Base-by-base conservation (phyloP, 1,284 basidiomycete genomes). In the Lentinus polychrous region DNA sequence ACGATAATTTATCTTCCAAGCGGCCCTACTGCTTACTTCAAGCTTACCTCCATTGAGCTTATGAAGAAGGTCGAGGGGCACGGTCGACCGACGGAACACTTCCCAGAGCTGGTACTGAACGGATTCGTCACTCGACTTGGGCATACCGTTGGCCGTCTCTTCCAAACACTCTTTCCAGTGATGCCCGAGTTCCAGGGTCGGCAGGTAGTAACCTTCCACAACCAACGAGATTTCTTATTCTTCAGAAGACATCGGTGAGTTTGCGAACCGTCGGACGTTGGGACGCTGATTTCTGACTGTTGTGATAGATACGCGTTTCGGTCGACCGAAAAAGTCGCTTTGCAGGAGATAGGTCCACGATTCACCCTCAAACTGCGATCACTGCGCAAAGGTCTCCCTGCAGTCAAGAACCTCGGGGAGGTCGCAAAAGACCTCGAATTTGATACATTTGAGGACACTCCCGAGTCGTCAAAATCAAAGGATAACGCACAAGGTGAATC, bases 281-380 rank as follows among this genome's bases (percentile, higher is more conserved):
- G 35, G 18, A 37, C 6, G 5, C 35, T 14, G 14, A 14, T 12
- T 32, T 8, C 40, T 49, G 20, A 17, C 33, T 10, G 6, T 39
- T n/a, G n/a, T 6, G 27, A 8, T 49, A 92, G 93, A 58, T 97
- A 97, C 65, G 91, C 92, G 37, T 98, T 97, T 66, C 81, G 91
- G 42, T 91, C 90, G 0, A 74, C 86, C 4, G 92, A 94, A 56
- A 94, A 92, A 62, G 94, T 97, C 8, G 84, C 88, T 14, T 70
- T 99, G 45, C 96, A 99, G 66, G 96, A 99, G 67, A 99, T 99
- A 53, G 96, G 96, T 0, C 96, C 96, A 3, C 81, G 95, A 23
- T 98, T 99, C 64, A 99, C 96, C 0, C 74, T 99, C 15, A 99
- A 99, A 70, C 70, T 99, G 49, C 74, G 87, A 31, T 95, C 86